Percentiles rank a stretch among this genome's conserved stretches.
phyloP scores from a whole-genome alignment of 768 basidiomycete species.

The Favolaschia claudopus region DNA sequence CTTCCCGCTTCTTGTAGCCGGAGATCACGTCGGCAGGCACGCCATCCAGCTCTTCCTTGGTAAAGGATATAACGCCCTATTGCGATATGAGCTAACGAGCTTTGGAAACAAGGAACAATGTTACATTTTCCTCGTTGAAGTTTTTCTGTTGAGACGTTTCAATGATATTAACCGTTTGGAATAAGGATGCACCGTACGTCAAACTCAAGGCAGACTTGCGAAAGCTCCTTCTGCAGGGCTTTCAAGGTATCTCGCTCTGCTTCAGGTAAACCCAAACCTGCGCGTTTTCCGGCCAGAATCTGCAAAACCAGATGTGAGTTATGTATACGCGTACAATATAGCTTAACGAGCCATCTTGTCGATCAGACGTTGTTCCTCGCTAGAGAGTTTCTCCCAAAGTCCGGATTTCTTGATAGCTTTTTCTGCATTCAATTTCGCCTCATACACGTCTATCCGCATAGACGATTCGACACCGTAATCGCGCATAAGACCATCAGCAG shows the following conservation, averaged over 20 bases:
- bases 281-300: slow-evolving; percentile 80
- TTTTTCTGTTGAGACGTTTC: slow-evolving; percentile 63
- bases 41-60: slow-evolving; percentile 77
- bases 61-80: slow-evolving; percentile 71
- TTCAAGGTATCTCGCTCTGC: slow-evolving; percentile 64
- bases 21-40: slow-evolving; percentile 82
- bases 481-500: slow-evolving; percentile 72
- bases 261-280: slow-evolving; percentile 78
- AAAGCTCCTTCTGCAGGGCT: slow-evolving; percentile 76
- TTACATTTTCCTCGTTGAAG: slow-evolving; percentile 87
- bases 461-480: slow-evolving; percentile 79
- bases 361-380: slow-evolving; percentile 79
- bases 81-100: not conserved
- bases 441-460: slow-evolving; percentile 84
- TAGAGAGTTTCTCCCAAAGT: slow-evolving; percentile 63
- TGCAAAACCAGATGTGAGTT: slow-evolving; percentile 22
- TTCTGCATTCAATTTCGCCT: slow-evolving; percentile 73
- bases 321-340: not conserved
- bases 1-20: slow-evolving; percentile 74
- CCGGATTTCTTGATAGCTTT: slow-evolving; percentile 72
- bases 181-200: slow-evolving; percentile 53
- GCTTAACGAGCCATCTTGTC: slow-evolving; percentile 66
- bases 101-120: slow-evolving; percentile 12
- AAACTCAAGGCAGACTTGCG: slow-evolving; percentile 80
- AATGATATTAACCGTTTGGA: not conserved